A percentile compares a stretch with the other conserved stretches of the same genome.
phyloP scores from a whole-genome alignment of 768 basidiomycete genomes.

The Wakefieldia striispora region DNA sequence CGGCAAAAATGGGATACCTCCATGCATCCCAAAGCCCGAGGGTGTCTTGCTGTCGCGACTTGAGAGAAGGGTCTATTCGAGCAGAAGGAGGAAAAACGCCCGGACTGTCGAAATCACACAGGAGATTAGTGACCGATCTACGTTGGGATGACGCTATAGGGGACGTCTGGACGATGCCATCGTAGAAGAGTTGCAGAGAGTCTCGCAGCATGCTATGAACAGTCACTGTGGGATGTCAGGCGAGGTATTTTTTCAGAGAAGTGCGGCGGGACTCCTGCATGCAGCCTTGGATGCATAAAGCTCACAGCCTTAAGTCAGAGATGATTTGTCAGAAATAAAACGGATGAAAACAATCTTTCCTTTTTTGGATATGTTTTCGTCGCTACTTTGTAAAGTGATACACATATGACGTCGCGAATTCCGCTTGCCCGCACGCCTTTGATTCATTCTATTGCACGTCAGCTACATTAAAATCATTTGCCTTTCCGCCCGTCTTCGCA shows the following conservation, averaged over 20 bases:
- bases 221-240: not conserved
- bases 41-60: conserved; percentile 51
- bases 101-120: conserved; percentile 60
- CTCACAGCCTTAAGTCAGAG: not conserved
- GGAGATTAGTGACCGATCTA: conserved; percentile 24
- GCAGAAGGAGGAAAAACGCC: conserved; percentile 73
- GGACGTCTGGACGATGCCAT: conserved; percentile 9
- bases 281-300: no score
- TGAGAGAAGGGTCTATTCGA: conserved; percentile 67
- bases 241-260: not conserved
- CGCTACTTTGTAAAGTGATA: not conserved
- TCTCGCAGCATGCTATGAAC: conserved; percentile 24
- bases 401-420: not conserved
- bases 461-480: not conserved
- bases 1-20: conserved; percentile 66
- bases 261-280: no score
- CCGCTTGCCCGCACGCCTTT: not conserved
- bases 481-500: not conserved
- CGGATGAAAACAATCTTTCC: conserved; percentile 9
- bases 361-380: conserved; percentile 20
- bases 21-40: conserved; percentile 68
- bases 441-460: not conserved
- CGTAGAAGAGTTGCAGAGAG: conserved; percentile 19
- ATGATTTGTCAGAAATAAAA: not conserved
- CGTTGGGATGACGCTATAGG: conserved; percentile 15